Evolutionary conservation across 1,139 yeast genomes (phyloP).

Genomic region (Yamadazyma kanchanaburiensis): DNA sequence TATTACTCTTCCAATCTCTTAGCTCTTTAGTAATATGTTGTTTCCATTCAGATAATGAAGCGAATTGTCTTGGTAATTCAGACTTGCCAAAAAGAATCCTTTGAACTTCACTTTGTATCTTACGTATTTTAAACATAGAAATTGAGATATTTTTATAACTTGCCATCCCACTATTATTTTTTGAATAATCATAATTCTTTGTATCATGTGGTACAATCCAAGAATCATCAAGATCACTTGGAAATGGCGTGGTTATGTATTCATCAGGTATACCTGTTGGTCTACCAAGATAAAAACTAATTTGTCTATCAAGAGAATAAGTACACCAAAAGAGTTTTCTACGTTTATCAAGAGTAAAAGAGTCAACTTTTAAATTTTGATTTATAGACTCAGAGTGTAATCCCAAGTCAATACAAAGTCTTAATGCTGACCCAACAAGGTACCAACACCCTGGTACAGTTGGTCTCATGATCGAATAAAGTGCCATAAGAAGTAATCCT

Average conservation of each 20-base stretch:
- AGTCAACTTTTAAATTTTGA: slow-evolving; percentile 33
- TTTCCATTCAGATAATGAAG: slow-evolving; percentile 59
- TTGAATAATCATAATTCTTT: slow-evolving; percentile 20
- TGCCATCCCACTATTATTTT: slow-evolving; percentile 35
- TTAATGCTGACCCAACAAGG: slow-evolving; percentile 72
- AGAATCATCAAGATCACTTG: slow-evolving; percentile 73
- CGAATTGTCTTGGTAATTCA: slow-evolving; percentile 64
- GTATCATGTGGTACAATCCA: slow-evolving; percentile 37
- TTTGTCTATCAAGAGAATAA: slow-evolving; percentile 76
- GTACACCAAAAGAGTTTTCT: slow-evolving; percentile 88
- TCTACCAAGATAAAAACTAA: slow-evolving; percentile 67
- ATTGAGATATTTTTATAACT: slow-evolving; percentile 67
- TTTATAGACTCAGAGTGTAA: slow-evolving; percentile 58
- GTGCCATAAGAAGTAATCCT: slow-evolving; percentile 63
- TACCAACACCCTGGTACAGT: slow-evolving; percentile 93
- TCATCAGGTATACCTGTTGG: slow-evolving; percentile 79
- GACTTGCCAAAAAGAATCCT: slow-evolving; percentile 66
- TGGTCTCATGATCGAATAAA: slow-evolving; percentile 74
- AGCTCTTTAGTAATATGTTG: slow-evolving; percentile 46
- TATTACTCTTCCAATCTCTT: slow-evolving; percentile 56
- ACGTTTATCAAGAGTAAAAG: slow-evolving; percentile 63
- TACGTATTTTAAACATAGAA: slow-evolving; percentile 64
- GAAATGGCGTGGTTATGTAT: slow-evolving; percentile 60
- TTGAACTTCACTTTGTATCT: slow-evolving; percentile 76
- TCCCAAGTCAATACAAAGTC: slow-evolving; percentile 81